Base-by-base conservation (phyloP, 2,329 filamentous ascomycete genomes). In the Stagonosporopsis tanaceti region DNA sequence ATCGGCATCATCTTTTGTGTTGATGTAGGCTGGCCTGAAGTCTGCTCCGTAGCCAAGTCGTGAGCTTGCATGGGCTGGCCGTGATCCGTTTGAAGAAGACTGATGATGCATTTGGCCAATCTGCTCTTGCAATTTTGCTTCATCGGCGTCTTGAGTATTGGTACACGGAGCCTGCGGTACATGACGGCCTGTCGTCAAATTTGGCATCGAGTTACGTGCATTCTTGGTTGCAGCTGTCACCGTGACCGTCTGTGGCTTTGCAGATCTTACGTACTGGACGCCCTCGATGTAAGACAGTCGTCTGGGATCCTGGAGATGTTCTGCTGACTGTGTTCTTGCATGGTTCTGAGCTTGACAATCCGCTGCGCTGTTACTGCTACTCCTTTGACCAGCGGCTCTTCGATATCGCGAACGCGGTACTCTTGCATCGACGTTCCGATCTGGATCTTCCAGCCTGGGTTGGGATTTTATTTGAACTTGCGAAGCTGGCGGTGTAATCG, bases 401-500 rank as follows among this genome's bases (percentile, higher is more conserved):
- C 60, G 60, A 40, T 67, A 66, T 56, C 64, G 62, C 25, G 64
- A 63, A 2, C 53, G 62, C 15, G 57, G 47, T 25, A 53, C 50
- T 35, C 54, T 53, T 37, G 41, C 25, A 30, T 55, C 50, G 25
- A 30, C 34, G 8, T 39, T 17, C 2, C 30, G 34, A 1, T 53
- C 45, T 9, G 51, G 25, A 8, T 9, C 12, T 17, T 45, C 17
- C 11, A n/a, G 27, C 4, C 17, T 34, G 4, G 17, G 7, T 24
- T 24, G 27, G 3, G 28, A 17, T 20, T 34, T 27, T 2, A 4
- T 17, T 2, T 20, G 14, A 6, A 32, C 35, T 24, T 41, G 51
- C 22, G 59, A 44, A 39, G 61, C 48, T 17, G 71, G 61, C 14
- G 67, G 63, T 15, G 59, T 69, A 20, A 69, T 48, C 8, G 61